Base-by-base conservation (phyloP, 768 basidiomycete species). In the Fibroporia radiculosa region DNA sequence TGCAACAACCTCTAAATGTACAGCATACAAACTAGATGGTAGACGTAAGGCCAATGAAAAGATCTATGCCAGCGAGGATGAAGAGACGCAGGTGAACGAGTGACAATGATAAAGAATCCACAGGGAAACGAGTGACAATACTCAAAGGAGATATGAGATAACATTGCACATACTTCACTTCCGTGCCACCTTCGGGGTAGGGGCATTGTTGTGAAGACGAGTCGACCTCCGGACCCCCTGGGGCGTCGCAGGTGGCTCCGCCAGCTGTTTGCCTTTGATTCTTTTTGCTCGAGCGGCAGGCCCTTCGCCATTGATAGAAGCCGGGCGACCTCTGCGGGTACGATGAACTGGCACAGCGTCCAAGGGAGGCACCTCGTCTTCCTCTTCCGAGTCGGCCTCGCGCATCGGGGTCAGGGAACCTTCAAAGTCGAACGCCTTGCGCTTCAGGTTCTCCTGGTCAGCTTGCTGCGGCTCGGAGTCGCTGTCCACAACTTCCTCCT, bases 401-500 rank as follows among this genome's bases (percentile, higher is more conserved):
- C 41, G 37, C 51, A 56, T 51, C 27, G 52, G 50, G 31, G 54
- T 50, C 42, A 56, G 43, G 20, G 50, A 52, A 18, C 48, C 48
- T 23, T 56, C 56, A 23, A 51, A 50, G 27, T 49, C 49, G 25
- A 50, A 38, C 18, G 47, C 56, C 62, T 66, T 69, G 41, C 68
- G 66, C 60, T 70, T 70, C 40, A 46, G 50, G 48, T 37, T 38
- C 49, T 35, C 54, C 49, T 33, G 26, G 42, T 48, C 49, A 19
- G 34, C 34, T 4, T 6, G 18, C 34, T n/a, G 43, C 48, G 31
- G 46, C 35, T 52, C 58, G 18, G 47, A 53, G n/a, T 47, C 42
- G 31, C 46, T 48, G 34, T 54, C 51, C 8, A 40, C 42, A 11
- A 65, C 69, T 36, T 67, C 60, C 12, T 78, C 66, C 74, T 48